Conservation (phyloP, 2,329 filamentous ascomycete genomes). For the Chaetoscypha palmicola region DNA sequence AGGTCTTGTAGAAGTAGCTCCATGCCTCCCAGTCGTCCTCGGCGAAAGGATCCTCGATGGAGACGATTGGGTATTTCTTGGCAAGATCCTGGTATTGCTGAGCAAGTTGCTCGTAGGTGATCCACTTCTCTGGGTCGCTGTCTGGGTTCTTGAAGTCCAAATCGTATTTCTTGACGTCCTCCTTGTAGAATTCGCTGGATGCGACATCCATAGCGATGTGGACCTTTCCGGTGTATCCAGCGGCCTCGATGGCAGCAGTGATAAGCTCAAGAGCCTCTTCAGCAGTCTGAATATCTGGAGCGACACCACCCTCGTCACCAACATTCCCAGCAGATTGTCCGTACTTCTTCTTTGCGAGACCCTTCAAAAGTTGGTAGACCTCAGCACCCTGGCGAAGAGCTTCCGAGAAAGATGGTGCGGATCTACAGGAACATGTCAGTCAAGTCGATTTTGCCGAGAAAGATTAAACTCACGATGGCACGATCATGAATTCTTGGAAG, state of each 20-base stretch:
- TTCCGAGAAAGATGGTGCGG: conserved; percentile 87
- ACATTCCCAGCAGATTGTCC: conserved; percentile 98
- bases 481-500: conserved; percentile 97
- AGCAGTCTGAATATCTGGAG: conserved; percentile 94
- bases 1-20: conserved; percentile 99
- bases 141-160: conserved; percentile 99
- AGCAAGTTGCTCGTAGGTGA: conserved; percentile 97
- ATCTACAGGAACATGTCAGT: conserved; percentile 37
- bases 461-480: conserved; percentile 55
- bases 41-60: conserved; percentile 97
- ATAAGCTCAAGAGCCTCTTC: conserved; percentile 97
- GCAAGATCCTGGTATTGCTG: conserved; percentile 80
- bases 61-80: conserved; percentile 97
- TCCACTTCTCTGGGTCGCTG: conserved; percentile 91
- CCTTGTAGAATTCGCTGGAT: conserved; percentile 99
- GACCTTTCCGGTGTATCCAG: conserved; percentile 92
- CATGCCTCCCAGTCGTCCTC: conserved; percentile 99
- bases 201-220: conserved; percentile 99
- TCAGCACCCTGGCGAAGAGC: conserved; percentile 93
- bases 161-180: conserved; percentile 97
- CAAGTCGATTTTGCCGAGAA: not conserved
- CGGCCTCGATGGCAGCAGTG: conserved; percentile 85
- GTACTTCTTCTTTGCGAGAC: conserved; percentile 98
- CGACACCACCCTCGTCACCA: conserved; percentile 98
- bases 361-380: conserved; percentile 97